These are phyloP conservation scores for Hippophae rhamnoides DNA, from an alignment of 306 rosid genomes.

Conservation along the genomic window DNA sequence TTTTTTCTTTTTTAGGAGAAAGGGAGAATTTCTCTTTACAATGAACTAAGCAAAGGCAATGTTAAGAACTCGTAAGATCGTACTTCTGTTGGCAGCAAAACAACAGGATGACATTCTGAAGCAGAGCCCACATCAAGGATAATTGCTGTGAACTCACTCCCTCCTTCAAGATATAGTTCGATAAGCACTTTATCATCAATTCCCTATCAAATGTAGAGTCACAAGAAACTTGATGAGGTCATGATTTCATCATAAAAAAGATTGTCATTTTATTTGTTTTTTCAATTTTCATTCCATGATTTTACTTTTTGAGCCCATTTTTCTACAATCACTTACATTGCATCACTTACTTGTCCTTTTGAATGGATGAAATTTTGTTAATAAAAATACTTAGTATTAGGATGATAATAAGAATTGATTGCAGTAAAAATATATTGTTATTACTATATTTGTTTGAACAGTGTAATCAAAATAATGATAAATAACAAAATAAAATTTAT, in stretches of 20 bases:
- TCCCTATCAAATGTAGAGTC: constrained; percentile 44
- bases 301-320: not conserved
- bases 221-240: constrained; percentile 13
- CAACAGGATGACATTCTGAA: constrained; percentile 66
- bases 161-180: constrained; percentile 90
- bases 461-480: too few species aligned
- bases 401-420: too few species aligned
- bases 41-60: constrained; percentile 9
- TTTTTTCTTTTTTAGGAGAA: too few species aligned
- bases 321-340: not conserved
- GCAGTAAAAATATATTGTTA: too few species aligned
- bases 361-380: too few species aligned
- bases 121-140: constrained; percentile 88
- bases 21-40: not conserved
- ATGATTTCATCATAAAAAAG: not conserved
- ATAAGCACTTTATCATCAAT: constrained; percentile 73
- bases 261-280: constrained; percentile 3
- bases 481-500: too few species aligned
- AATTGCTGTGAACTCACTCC: constrained; percentile 92
- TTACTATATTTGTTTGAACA: too few species aligned
- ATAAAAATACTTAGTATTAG: too few species aligned
- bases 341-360: not conserved
- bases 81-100: constrained; percentile 87
- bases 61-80: constrained; percentile 17
- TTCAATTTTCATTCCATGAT: constrained; percentile 4